phyloP scores from a whole-genome alignment of 129 eudicot genomes.

The Heracleum sosnowskyi region DNA sequence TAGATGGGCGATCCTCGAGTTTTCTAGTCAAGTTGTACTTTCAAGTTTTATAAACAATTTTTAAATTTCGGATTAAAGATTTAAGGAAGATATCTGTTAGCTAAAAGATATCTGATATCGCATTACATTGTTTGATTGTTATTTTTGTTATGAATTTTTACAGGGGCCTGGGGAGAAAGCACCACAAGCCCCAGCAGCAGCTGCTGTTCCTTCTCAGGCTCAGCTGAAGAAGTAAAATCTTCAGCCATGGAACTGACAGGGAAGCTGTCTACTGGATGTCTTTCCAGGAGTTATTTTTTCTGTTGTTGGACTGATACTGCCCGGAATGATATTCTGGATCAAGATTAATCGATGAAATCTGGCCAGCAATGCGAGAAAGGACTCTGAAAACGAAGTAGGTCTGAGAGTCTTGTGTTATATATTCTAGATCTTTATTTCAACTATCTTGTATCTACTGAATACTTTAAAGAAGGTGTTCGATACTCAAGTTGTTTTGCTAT shows the following conservation, averaged over 20 bases:
- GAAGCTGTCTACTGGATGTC: neutral
- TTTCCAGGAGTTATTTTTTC: neutral
- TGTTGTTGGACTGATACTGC: no score
- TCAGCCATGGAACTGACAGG: neutral
- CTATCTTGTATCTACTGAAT: no score
- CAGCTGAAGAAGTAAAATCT: constrained; percentile 21
- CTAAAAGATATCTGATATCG: neutral
- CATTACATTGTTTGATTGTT: neutral
- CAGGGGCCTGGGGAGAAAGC: constrained; percentile 41
- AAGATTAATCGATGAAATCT: no score
- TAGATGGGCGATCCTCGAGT: neutral
- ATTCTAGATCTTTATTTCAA: no score
- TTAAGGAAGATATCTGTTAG: neutral
- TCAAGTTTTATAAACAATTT: neutral
- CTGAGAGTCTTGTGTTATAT: no score
- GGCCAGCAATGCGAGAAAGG: no score
- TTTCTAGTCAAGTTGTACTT: neutral
- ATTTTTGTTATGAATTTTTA: neutral
- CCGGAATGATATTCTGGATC: no score
- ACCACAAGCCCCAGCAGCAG: constrained; percentile 20
- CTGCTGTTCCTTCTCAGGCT: constrained; percentile 21
- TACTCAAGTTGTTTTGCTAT: no score
- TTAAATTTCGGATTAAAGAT: neutral
- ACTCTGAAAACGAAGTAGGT: no score
- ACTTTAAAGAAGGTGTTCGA: no score